Evolutionary conservation across 805 yeast genomes (phyloP), one percentile per base, ranked within the genome.

Genomic region (Monosporozyma siamensis): DNA sequence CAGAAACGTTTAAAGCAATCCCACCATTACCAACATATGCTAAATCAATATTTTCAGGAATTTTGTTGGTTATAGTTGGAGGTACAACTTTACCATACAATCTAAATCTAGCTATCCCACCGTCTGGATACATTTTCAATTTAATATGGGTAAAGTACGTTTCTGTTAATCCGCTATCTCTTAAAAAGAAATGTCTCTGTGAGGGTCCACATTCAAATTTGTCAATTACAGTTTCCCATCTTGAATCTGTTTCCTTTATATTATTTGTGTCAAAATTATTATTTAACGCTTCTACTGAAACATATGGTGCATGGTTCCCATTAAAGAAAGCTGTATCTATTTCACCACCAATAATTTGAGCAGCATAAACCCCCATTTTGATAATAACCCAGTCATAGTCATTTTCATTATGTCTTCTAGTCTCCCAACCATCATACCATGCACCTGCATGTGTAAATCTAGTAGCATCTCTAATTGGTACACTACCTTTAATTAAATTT

Each of bases 401-500:
- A 43, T 70, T 84, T 1, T 77, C 66, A 63, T 90, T 90, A 69
- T 90, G 98, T 65, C 98, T 75, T 60, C 97, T 74, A 10, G 97
- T 90, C 64, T 90, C 97, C 97, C 97, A 90, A 18, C 98, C 98
- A 53, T 90, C 98, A 59, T 86, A 90, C 96, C 97, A 90, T 4
- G 95, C 95, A 40, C 97, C 97, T 3, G 89, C 75, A 46, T 75
- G 82, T 2, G 80, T 77, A 62, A 87, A 89, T 53, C 75, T 72
- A 23, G 88, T 82, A 9, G 83, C 81, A 53, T 87, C 95, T 56
- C 94, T 70, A 44, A 86, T 74, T 2, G 97, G 95, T 3, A 80
- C 73, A 37, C 71, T 72, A 30, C 95, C 89, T 57, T 84, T 80
- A 60, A 88, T 79, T 54, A 90, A 71, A 65, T 90, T 90, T 25